Evolutionary conservation across 2,329 filamentous ascomycete genomes (phyloP).

Genomic region (Teratosphaeria destructans): DNA sequence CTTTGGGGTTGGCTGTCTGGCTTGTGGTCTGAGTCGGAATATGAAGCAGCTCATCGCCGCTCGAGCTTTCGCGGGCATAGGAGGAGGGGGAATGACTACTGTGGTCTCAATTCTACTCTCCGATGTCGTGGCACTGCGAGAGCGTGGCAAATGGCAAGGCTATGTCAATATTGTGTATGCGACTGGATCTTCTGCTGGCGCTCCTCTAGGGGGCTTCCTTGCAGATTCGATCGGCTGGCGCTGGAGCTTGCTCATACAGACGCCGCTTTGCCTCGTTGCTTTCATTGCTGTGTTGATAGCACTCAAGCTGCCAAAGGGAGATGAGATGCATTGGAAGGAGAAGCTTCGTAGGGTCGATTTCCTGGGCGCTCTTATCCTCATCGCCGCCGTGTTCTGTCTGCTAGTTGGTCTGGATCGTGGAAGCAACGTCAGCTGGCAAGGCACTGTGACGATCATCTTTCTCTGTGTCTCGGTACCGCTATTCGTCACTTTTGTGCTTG

Average conservation of each 20-base stretch:
- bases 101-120: constrained; percentile 60
- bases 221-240: constrained; percentile 66
- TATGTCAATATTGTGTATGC: constrained; percentile 64
- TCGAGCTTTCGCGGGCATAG: constrained; percentile 53
- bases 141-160: constrained; percentile 65
- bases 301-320: constrained; percentile 50
- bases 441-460: constrained; percentile 47
- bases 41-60: constrained; percentile 58
- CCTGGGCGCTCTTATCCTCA: constrained; percentile 55
- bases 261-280: constrained; percentile 56
- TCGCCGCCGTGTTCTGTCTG: constrained; percentile 54
- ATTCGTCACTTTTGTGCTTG: constrained; percentile 55
- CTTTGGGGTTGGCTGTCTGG: constrained; percentile 55
- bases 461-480: constrained; percentile 47
- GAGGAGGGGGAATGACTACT: constrained; percentile 62
- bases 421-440: constrained; percentile 59
- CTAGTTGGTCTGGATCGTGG: constrained; percentile 63
- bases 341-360: constrained; percentile 65
- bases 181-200: constrained; percentile 56
- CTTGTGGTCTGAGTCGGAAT: constrained; percentile 52
- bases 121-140: constrained; percentile 59
- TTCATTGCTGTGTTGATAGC: constrained; percentile 53
- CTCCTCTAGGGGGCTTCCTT: constrained; percentile 60
- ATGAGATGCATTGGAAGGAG: constrained; percentile 51
- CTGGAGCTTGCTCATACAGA: constrained; percentile 64